Evolutionary conservation across 2,329 filamentous ascomycete species (phyloP), one percentile per base, ranked within the genome.

Genomic region (Metarhizium guizhouense): DNA sequence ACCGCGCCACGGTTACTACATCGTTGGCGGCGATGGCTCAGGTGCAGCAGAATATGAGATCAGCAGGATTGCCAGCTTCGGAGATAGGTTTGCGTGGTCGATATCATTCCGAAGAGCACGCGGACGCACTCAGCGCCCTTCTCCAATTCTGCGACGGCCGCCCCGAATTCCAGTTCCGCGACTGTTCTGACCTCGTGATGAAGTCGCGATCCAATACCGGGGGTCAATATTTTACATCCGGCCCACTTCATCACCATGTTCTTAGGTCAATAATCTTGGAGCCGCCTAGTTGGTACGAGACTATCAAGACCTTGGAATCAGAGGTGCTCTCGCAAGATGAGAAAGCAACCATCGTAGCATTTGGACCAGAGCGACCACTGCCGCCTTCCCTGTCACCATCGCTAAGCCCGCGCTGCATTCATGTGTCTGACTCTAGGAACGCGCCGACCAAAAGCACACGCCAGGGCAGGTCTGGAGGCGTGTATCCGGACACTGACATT

Each of bases 261-360:
- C 45, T 47, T 20, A 47, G 18, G 25, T 47, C 45, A 16, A n/a
- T 47, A 2, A 7, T 8, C 79, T 82, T 59, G 84, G 87, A 68
- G 84, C 85, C 34, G 76, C 63, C 56, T 16, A 58, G 60, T 84
- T 82, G 6, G 84, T 87, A 65, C 83, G 45, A 34, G 52, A 56
- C 49, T 34, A n/a, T 29, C 6, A 36, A 29, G 43, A 52, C n/a
- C 43, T 50, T 32, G 20, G 20, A 43, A 13, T 11, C 13, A 32
- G 40, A 8, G 43, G 49, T 20, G 18, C 36, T 29, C 18, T 47
- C 45, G 20, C 49, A 45, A 29, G 40, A 52, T 20, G 16, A 14
- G 6, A 29, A 29, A 10, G 40, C 25, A 6, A 18, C 14, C 6
- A 29, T 47, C n/a, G 34, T 53, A 16, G 51, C 30, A 7, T 53